Evolutionary conservation across 2,329 filamentous ascomycete genomes (phyloP).

Genomic region (Gyromitra esculenta): DNA sequence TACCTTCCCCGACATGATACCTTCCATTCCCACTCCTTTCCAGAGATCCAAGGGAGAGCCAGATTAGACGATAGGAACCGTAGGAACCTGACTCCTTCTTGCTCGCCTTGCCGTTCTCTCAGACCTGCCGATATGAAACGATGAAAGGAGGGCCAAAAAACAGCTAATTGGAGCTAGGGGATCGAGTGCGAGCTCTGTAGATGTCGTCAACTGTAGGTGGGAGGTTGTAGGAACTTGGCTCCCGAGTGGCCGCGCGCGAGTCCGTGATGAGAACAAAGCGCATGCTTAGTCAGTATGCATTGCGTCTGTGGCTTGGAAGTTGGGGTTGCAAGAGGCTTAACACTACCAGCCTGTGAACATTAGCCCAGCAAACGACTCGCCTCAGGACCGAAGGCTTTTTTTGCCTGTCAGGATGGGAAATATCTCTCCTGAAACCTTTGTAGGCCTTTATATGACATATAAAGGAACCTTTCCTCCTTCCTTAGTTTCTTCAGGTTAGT

Average conservation of each 20-base stretch:
- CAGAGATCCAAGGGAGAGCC: slow-evolving; percentile 25
- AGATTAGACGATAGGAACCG: slow-evolving; percentile 16
- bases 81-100: neutral
- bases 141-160: slow-evolving; percentile 16
- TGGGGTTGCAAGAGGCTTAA: slow-evolving; percentile 1
- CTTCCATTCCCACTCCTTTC: slow-evolving; percentile 28
- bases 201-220: slow-evolving; percentile 28
- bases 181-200: slow-evolving; percentile 13
- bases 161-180: slow-evolving; percentile 3
- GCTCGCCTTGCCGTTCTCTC: slow-evolving; percentile 17
- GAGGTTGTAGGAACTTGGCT: slow-evolving; percentile 16
- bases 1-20: slow-evolving; percentile 28
- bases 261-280: slow-evolving; percentile 15
- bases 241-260: neutral
- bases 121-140: neutral
- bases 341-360: neutral
- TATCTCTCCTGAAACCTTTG: neutral
- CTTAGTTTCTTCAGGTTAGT: neutral
- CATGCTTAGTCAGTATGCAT: slow-evolving; percentile 40
- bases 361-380: slow-evolving; percentile 23
- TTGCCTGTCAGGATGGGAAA: neutral
- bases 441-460: neutral
- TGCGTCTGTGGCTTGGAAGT: neutral
- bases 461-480: neutral
- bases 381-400: neutral